phyloP scores from a whole-genome alignment of 257 asterid genomes.

The Scutellaria baicalensis region DNA sequence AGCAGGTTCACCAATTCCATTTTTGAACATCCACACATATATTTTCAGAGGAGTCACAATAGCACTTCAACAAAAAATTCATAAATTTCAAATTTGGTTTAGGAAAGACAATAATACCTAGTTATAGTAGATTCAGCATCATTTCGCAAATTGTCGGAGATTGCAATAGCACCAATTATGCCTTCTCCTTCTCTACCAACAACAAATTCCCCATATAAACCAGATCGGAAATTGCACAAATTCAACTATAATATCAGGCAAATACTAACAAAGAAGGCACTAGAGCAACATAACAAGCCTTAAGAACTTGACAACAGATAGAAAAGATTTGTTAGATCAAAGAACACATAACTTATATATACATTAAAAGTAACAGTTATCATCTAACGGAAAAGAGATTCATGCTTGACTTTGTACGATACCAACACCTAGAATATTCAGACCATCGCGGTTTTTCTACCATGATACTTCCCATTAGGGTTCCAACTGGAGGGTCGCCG shows the following conservation, averaged over 20 bases:
- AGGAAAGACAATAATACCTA: conserved; percentile 36
- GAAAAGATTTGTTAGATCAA: background rate
- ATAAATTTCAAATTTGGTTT: background rate
- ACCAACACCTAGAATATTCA: background rate
- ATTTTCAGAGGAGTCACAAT: background rate
- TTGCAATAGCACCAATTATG: too few relatives aligned
- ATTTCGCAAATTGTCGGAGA: conserved; percentile 67
- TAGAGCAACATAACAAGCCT: background rate
- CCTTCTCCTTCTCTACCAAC: conserved; percentile 83
- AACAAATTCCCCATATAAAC: background rate
- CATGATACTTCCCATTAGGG: background rate
- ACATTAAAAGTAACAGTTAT: background rate
- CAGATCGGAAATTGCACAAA: background rate
- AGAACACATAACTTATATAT: background rate
- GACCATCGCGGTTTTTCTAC: background rate
- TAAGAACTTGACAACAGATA: background rate
- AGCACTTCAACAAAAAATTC: background rate
- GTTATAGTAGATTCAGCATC: conserved; percentile 75
- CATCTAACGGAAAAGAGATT: background rate
- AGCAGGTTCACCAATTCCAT: background rate
- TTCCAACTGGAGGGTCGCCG: too few relatives aligned
- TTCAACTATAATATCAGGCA: background rate
- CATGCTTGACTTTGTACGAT: background rate
- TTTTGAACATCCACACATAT: background rate
- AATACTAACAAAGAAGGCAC: background rate